phyloP scores from a whole-genome alignment of 2,329 filamentous ascomycete species.

The Fusarium brevicatenulatum region DNA sequence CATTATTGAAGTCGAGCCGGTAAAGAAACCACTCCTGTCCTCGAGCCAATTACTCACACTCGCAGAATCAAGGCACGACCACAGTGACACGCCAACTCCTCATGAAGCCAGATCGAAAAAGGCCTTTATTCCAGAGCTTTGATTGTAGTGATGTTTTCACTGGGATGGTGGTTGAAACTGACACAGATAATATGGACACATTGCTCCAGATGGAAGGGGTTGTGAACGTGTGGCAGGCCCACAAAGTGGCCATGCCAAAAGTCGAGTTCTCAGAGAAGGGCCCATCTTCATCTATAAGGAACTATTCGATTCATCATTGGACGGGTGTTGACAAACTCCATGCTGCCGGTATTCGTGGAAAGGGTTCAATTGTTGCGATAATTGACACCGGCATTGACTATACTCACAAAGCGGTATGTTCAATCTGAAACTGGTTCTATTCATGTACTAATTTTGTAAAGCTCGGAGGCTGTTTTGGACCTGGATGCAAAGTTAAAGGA shows the following conservation, averaged over 20 bases:
- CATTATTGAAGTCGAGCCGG: slow-evolving; percentile 42
- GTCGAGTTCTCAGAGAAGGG: slow-evolving; percentile 20
- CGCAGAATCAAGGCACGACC: slow-evolving; percentile 23
- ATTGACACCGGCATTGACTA: slow-evolving; percentile 56
- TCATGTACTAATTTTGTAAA: slow-evolving; percentile 21
- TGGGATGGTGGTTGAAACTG: slow-evolving; percentile 49
- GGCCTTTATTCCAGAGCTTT: slow-evolving; percentile 43
- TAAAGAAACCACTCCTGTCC: slow-evolving; percentile 16
- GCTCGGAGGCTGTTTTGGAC: slow-evolving; percentile 54
- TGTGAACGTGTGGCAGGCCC: slow-evolving; percentile 51
- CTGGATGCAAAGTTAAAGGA: slow-evolving; percentile 52
- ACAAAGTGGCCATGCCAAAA: slow-evolving; percentile 40
- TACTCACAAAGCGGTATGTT: slow-evolving; percentile 50
- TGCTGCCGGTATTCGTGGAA: slow-evolving; percentile 50
- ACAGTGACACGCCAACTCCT: slow-evolving; percentile 40
- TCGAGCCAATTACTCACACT: slow-evolving; percentile 20
- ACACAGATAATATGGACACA: slow-evolving; percentile 47
- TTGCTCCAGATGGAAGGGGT: slow-evolving; percentile 49
- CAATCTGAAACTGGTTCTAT: too few species aligned
- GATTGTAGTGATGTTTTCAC: slow-evolving; percentile 51
- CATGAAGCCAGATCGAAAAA: slow-evolving; percentile 20
- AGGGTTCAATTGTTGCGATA: slow-evolving; percentile 52
- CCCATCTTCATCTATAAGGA: slow-evolving; percentile 30
- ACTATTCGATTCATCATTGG: slow-evolving; percentile 52
- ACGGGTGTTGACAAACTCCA: slow-evolving; percentile 54